These are phyloP conservation scores for Macrolepiota dolichaula DNA, from an alignment of 768 basidiomycete genomes.

Conservation along the genomic window DNA sequence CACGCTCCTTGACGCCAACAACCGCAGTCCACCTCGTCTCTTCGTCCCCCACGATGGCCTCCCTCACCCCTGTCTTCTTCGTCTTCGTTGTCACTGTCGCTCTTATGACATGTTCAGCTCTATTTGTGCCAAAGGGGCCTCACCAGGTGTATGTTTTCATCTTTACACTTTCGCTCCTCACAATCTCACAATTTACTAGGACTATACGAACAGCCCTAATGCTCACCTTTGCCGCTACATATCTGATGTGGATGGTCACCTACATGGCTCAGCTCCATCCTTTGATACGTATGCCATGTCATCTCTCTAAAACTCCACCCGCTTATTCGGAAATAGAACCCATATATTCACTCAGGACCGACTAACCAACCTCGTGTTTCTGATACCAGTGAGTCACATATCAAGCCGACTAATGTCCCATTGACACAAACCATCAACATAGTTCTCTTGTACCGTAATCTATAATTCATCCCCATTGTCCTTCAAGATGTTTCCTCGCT, in stretches of 20 bases:
- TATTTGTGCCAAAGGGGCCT: constrained; percentile 81
- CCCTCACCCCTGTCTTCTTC: constrained; percentile 66
- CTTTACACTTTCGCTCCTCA: not conserved
- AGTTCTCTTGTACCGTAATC: constrained; percentile 28
- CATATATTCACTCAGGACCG: constrained; percentile 17
- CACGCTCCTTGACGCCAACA: not conserved
- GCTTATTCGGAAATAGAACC: constrained; percentile 15
- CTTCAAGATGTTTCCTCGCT: constrained; percentile 28
- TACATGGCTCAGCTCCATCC: constrained; percentile 94
- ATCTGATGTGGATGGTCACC: constrained; percentile 97
- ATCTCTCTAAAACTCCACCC: not conserved
- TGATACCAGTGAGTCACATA: constrained; percentile 29
- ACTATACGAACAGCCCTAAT: constrained; percentile 78
- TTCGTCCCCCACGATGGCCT: constrained; percentile 50
- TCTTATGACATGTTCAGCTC: constrained; percentile 60
- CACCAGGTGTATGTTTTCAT: constrained; percentile 74
- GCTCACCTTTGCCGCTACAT: constrained; percentile 79
- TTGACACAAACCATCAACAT: not conserved
- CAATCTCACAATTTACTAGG: constrained; percentile 35
- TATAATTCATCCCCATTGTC: constrained; percentile 22
- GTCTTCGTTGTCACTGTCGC: constrained; percentile 61
- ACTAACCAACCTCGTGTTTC: constrained; percentile 15
- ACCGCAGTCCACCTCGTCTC: not conserved
- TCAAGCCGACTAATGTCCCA: not conserved
- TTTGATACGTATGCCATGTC: constrained; percentile 61